Evolutionary conservation across 2,329 filamentous ascomycete species (phyloP), one percentile per base, ranked within the genome.

Genomic region (Pseudopyrenochaeta lycopersici): DNA sequence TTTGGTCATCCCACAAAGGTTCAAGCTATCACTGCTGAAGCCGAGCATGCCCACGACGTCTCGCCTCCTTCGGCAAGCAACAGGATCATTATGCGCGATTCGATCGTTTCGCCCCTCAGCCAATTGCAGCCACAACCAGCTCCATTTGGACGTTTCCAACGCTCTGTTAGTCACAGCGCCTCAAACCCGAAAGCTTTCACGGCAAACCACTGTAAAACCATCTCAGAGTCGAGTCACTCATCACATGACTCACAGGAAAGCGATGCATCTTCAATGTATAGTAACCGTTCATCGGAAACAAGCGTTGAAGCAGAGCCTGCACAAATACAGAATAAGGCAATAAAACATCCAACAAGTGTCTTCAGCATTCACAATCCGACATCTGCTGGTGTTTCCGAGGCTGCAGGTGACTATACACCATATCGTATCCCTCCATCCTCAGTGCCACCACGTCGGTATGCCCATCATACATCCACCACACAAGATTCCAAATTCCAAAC

Each of bases 231-330:
- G 30, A 66, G 69, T n/a, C 65, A 53, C 9, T 77, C 75, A 1
- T 77, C 74, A 27, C 72, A 72, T 48, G 72, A 74, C 11, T 75
- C 71, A 1, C 62, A 60, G 27, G 71, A 69, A 18, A 73, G 74
- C 49, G 74, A 77, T 48, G 64, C 70, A 15, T 74, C 70, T 7
- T 79, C 78, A 7, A 56, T 64, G 27, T 73, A 77, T 57, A 80
- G 77, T 60, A 63, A 58, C 39, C 63, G 62, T 14, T 76, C 75
- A n/a, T 78, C 76, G 9, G 61, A 70, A 56, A 77, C 76, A 7
- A 78, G 76, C 51, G 52, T 72, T 9, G 76, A 78, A 64, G 52
- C 64, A 54, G 61, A 76, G 18, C 32, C 27, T 4, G 61, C 43
- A 31, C 61, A 31, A 52, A 64, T 23, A 45, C 55, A 40, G 47